Base-by-base conservation (phyloP, 164 flowering plant species). In the Annona squamosa region DNA sequence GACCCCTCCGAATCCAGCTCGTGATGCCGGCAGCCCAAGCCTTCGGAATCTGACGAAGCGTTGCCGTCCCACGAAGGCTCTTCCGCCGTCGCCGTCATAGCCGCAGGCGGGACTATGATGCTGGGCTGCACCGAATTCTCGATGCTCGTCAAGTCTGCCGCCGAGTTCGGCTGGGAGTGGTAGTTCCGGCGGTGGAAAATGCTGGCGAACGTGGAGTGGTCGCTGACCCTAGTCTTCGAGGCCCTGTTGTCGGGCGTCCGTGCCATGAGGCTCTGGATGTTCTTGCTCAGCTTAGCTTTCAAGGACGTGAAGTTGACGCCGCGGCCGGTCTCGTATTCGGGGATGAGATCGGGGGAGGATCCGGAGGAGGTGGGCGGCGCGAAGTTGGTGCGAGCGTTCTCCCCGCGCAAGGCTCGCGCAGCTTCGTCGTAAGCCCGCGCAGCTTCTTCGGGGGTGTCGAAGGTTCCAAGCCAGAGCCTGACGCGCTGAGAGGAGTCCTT, bases 391-490 rank as follows among this genome's bases (percentile, higher is more conserved):
- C 91, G 76, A 0, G 95, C 92, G 65, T 89, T 90, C 56, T 89
- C 88, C 0, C 95, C 95, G 2, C 95, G 85, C 3, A 90, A 80
- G 74, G 91, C 90, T 57, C 89, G 76, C 1, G 95, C 92, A 0
- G 95, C 95, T 71, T 90, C 95, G 63, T 90, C 95, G 13, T 90
- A 89, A 17, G 92, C 95, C 48, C 87, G 70, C 1, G 93, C 96
- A 2, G 95, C 92, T 71, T 87, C 95, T 72, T 90, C 92, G 0
- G 91, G 87, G 2, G 90, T 83, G 71, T 90, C 92, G 48, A 87
- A 90, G 0, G 95, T 89, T 5, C 92, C 95, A 0, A 90, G 82
- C 92, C 95, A 89, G 7, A 90, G 80, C 62, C 95, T 78, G 3
- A 89, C 87, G 0, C 86, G 81, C 72, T 87, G 92, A 13, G 91